Percentiles rank a stretch among this genome's conserved stretches.
These are phyloP conservation scores for Cantharellus anzutake DNA, from an alignment of 768 basidiomycete species.

Conservation along the genomic window DNA sequence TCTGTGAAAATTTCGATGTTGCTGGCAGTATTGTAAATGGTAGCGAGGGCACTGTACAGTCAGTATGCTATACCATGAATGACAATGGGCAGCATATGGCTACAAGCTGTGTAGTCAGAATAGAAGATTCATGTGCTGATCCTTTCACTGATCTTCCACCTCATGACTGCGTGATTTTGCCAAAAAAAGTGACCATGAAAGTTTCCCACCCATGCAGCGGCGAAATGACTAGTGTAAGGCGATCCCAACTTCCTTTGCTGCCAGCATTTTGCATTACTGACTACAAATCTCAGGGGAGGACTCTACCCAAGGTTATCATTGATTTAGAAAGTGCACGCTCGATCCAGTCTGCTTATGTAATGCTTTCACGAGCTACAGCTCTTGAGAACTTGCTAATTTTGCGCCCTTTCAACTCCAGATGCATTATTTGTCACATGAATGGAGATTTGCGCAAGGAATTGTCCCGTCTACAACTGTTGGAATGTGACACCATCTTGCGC, in stretches of 20 bases:
- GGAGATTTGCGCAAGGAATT: no score
- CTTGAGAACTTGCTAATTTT: conserved; percentile 18
- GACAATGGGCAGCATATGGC: conserved; percentile 9
- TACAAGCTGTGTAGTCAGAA: conserved; percentile 14
- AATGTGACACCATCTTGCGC: no score
- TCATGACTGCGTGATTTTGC: conserved; percentile 11
- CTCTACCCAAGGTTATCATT: conserved; percentile 1
- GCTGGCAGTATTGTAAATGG: conserved; percentile 23
- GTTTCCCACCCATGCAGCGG: conserved; percentile 13
- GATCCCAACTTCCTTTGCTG: conserved; percentile 19
- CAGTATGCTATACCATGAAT: conserved; percentile 13
- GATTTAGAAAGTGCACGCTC: conserved; percentile 12
- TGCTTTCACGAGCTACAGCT: conserved; percentile 20
- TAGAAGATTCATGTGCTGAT: conserved; percentile 1
- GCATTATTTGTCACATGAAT: no score
- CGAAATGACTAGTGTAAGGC: conserved; percentile 11
- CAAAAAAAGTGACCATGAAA: conserved; percentile 11
- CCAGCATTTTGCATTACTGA: conserved; percentile 25
- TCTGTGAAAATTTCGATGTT: conserved; percentile 21
- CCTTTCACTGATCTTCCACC: conserved; percentile 10
- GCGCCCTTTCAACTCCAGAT: no score
- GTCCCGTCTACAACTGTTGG: no score
- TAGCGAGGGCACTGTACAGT: conserved; percentile 10
- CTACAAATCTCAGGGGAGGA: conserved; percentile 25
- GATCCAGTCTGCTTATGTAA: conserved; percentile 23